phyloP scores from a whole-genome alignment of 129 eudicot genomes.

The Flaveria bidentis region DNA sequence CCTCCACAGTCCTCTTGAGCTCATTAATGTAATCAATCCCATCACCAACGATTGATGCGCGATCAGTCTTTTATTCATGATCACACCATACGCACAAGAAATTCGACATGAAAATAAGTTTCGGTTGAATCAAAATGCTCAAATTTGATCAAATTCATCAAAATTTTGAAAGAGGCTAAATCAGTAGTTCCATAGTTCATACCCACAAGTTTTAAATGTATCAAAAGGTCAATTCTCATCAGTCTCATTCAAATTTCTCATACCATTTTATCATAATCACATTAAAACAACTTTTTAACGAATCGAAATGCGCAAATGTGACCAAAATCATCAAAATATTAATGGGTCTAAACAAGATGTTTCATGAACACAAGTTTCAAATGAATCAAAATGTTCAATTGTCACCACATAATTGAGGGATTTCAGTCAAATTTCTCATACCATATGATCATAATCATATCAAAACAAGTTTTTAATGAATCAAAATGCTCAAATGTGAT shows the following conservation, averaged over 20 bases:
- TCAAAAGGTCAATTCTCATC: neutral
- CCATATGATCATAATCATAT: no score
- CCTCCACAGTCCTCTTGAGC: slow-evolving; percentile 74
- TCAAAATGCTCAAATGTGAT: neutral
- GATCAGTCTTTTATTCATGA: slow-evolving; percentile 53
- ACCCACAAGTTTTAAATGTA: neutral
- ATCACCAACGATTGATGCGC: slow-evolving; percentile 84
- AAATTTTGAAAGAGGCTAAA: neutral
- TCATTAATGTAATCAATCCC: slow-evolving; percentile 82
- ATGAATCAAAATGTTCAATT: neutral
- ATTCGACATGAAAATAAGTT: slow-evolving; percentile 1
- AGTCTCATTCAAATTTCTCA: neutral
- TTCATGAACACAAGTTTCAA: neutral
- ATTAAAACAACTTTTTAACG: no score
- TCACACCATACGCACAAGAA: slow-evolving; percentile 3
- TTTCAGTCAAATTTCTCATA: neutral
- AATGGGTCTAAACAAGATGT: neutral
- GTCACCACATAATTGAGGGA: no score
- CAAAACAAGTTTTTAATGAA: no score
- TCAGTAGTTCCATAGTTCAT: neutral
- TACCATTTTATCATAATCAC: neutral
- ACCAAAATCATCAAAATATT: slow-evolving; percentile 15
- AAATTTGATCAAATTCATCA: slow-evolving; percentile 11
- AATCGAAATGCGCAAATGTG: neutral
- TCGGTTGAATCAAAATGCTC: neutral